phyloP scores from a whole-genome alignment of 371 early-diverging fungal genomes.

The Chytridium lagenaria region DNA sequence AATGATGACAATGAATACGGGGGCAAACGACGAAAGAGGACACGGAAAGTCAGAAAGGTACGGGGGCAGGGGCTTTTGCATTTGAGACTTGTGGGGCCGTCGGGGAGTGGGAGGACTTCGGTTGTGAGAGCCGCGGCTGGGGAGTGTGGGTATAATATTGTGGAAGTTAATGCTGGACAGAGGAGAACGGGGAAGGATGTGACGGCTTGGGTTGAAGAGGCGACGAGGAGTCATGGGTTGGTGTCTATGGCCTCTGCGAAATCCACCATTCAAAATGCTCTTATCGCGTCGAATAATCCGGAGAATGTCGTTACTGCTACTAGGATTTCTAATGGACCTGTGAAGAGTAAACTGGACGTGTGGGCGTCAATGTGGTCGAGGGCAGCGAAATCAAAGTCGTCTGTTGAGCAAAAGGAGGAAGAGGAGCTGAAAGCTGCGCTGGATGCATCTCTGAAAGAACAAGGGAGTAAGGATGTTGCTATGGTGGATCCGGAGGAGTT shows the following conservation, averaged over 20 bases:
- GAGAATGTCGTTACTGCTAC: background rate
- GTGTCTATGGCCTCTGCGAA: background rate
- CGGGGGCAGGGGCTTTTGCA: slow-evolving; percentile 2
- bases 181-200: slow-evolving; percentile 76
- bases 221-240: slow-evolving; percentile 68
- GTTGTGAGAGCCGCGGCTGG: slow-evolving; percentile 76
- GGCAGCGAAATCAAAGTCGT: background rate
- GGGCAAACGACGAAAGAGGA: background rate
- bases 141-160: slow-evolving; percentile 72
- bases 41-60: background rate
- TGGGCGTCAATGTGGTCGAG: slow-evolving; percentile 10
- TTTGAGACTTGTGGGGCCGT: slow-evolving; percentile 69
- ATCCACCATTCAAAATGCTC: background rate
- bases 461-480: too few relatives aligned
- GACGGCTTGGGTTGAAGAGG: slow-evolving; percentile 68
- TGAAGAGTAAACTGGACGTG: background rate
- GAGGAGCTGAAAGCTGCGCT: slow-evolving; percentile 6
- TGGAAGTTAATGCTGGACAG: slow-evolving; percentile 76
- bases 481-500: background rate
- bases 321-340: background rate
- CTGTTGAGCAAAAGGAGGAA: background rate
- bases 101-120: slow-evolving; percentile 80
- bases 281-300: background rate
- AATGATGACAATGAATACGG: background rate
- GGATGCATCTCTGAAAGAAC: background rate